Conservation (phyloP, 192 early-diverging fungal species). For the Coemansia aciculifera region DNA sequence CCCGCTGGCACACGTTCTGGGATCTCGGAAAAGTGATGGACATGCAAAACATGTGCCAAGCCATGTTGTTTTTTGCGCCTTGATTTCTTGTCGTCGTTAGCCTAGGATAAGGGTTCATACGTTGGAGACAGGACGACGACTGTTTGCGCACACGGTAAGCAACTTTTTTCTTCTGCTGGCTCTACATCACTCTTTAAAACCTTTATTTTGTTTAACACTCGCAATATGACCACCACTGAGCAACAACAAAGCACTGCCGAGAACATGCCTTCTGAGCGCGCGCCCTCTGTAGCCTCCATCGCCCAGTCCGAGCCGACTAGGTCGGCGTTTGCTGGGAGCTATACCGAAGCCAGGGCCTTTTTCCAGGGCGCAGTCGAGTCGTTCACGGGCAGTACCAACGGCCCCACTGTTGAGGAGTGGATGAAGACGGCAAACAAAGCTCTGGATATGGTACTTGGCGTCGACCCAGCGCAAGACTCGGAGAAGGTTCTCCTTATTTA, state of each 20-base stretch:
- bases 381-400: conserved; percentile 7
- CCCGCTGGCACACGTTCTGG: background rate
- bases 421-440: conserved; percentile 7
- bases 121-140: background rate
- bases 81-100: background rate
- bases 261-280: background rate
- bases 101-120: background rate
- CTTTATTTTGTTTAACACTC: background rate
- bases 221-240: background rate
- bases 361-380: conserved; percentile 6
- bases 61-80: background rate
- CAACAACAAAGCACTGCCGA: background rate
- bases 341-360: conserved; percentile 7
- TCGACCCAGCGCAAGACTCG: conserved; percentile 6
- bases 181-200: background rate
- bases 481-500: conserved; percentile 1
- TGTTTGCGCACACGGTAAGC: background rate
- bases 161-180: background rate
- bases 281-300: background rate
- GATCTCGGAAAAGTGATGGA: background rate
- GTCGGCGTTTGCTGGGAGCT: conserved; percentile 3
- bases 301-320: conserved; percentile 4
- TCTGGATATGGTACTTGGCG: conserved; percentile 6
- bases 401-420: conserved; percentile 5
- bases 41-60: background rate